These are phyloP conservation scores for Isoetes engelmannii DNA, from an alignment of 83 land plant species.

Conservation along the genomic window DNA sequence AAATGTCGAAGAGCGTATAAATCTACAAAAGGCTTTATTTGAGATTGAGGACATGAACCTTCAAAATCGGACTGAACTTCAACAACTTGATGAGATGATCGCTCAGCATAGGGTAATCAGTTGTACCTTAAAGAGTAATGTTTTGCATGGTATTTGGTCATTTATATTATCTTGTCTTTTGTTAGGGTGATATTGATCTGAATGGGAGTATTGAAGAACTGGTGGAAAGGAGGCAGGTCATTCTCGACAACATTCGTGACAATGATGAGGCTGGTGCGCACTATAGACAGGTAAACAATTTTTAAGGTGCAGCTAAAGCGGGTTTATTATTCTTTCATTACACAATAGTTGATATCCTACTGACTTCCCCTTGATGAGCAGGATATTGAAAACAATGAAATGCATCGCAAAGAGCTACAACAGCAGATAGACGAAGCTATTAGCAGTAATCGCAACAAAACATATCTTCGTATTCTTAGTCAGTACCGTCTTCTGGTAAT, in stretches of 20 bases:
- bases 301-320: background rate
- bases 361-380: slow-evolving; percentile 13
- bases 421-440: slow-evolving; percentile 79
- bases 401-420: slow-evolving; percentile 72
- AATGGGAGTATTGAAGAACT: slow-evolving; percentile 47
- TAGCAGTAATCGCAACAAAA: slow-evolving; percentile 67
- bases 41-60: slow-evolving; percentile 88
- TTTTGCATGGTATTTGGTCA: too few species aligned
- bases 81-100: slow-evolving; percentile 85
- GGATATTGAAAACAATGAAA: slow-evolving; percentile 89
- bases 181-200: slow-evolving; percentile 39
- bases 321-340: background rate
- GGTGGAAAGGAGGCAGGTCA: slow-evolving; percentile 64
- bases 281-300: slow-evolving; percentile 57
- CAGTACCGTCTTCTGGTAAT: slow-evolving; percentile 86
- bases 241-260: slow-evolving; percentile 93
- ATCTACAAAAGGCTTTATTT: slow-evolving; percentile 88
- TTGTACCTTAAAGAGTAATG: too few species aligned
- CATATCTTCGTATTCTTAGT: slow-evolving; percentile 79
- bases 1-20: slow-evolving; percentile 90
- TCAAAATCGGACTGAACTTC: slow-evolving; percentile 70
- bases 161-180: background rate
- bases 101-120: slow-evolving; percentile 60
- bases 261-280: slow-evolving; percentile 92
- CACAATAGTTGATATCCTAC: background rate